Evolutionary conservation across 2,329 filamentous ascomycete genomes (phyloP).

Genomic region (Didymellaceae sp.): DNA sequence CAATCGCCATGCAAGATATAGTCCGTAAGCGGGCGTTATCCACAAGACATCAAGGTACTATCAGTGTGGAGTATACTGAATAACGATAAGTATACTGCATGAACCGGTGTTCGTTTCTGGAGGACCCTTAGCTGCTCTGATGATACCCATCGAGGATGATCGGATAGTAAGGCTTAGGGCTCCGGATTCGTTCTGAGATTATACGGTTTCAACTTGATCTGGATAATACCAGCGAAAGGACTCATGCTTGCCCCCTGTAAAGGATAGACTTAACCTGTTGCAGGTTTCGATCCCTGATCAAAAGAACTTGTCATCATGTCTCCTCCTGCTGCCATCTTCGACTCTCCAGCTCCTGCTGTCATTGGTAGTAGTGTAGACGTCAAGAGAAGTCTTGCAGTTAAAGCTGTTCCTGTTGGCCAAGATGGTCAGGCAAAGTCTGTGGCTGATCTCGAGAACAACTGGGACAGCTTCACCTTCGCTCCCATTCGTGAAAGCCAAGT

Average conservation of each 20-base stretch:
- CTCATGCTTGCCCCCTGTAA: constrained; percentile 72
- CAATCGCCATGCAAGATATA: constrained; percentile 39
- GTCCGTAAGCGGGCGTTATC: constrained; percentile 45
- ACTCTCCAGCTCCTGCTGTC: constrained; percentile 62
- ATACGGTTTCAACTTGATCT: constrained; percentile 97
- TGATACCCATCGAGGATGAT: constrained; percentile 1
- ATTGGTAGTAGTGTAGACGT: constrained; percentile 33
- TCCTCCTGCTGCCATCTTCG: constrained; percentile 73
- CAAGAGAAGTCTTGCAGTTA: constrained; percentile 55
- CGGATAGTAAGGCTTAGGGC: constrained; percentile 3
- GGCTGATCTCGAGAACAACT: constrained; percentile 74
- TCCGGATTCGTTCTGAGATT: constrained; percentile 72
- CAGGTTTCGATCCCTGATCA: constrained; percentile 45
- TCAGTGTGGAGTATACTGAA: constrained; percentile 47
- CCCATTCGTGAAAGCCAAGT: constrained; percentile 92
- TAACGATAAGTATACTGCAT: constrained; percentile 49
- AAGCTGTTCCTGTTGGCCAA: constrained; percentile 53
- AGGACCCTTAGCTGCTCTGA: constrained; percentile 7
- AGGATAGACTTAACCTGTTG: constrained; percentile 39
- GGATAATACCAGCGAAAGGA: constrained; percentile 99
- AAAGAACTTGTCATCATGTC: constrained; percentile 63
- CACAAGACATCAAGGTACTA: constrained; percentile 46
- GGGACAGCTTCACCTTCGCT: constrained; percentile 81
- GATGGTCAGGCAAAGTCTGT: constrained; percentile 62
- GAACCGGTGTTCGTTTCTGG: constrained; percentile 50